Percentiles rank a stretch among this genome's conserved stretches.
Conservation (phyloP, 108 stramenopile species). For the Nitzschia sp. region DNA sequence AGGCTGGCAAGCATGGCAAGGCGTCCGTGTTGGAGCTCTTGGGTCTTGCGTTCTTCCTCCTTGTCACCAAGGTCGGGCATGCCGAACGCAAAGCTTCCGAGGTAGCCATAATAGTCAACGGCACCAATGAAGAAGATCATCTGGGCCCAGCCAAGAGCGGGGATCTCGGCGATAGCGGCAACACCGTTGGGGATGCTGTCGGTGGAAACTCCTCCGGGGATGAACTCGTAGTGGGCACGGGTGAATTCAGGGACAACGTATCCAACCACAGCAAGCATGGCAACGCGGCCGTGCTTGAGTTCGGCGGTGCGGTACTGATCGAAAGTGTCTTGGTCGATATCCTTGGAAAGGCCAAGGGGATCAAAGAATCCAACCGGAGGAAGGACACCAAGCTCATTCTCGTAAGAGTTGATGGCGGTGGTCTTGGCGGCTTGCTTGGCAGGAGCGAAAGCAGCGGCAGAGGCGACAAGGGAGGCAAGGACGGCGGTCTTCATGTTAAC, state of each 20-base stretch:
- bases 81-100: no score
- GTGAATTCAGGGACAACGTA: slow-evolving; percentile 48
- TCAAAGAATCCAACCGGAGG: slow-evolving; percentile 66
- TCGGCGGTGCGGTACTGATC: slow-evolving; percentile 84
- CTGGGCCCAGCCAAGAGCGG: slow-evolving; percentile 50
- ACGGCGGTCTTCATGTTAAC: slow-evolving; percentile 62
- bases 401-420: slow-evolving; percentile 43
- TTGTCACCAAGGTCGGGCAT: no score
- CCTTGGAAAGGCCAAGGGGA: slow-evolving; percentile 39
- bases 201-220: neutral
- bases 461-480: slow-evolving; percentile 70
- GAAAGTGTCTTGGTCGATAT: slow-evolving; percentile 54
- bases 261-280: slow-evolving; percentile 67
- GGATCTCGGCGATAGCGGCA: slow-evolving; percentile 43
- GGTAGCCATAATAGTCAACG: no score
- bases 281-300: slow-evolving; percentile 91
- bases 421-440: slow-evolving; percentile 12
- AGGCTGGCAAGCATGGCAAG: no score
- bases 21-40: no score
- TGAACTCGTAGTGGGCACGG: slow-evolving; percentile 25
- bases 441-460: slow-evolving; percentile 79
- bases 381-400: slow-evolving; percentile 56
- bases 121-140: slow-evolving; percentile 36
- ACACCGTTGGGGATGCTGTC: slow-evolving; percentile 47
- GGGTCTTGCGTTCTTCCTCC: no score